Conservation (phyloP, 2,329 filamentous ascomycete genomes). For the Zelopaecilomyces penicillatus region DNA sequence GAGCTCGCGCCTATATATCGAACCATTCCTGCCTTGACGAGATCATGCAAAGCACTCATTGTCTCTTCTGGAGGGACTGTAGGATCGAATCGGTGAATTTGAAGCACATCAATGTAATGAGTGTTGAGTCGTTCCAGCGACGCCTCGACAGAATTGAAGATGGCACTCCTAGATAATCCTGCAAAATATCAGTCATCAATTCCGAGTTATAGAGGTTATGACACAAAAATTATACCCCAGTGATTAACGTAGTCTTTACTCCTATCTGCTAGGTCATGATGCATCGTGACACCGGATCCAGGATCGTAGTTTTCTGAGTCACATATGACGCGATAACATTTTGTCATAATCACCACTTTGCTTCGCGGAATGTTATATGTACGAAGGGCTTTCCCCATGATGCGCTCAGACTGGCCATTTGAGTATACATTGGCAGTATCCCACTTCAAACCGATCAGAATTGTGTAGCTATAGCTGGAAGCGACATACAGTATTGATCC, state of each 20-base stretch:
- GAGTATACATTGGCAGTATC: background rate
- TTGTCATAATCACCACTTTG: conserved; percentile 1
- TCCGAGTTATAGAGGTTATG: background rate
- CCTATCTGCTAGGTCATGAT: conserved; percentile 2
- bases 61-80: conserved; percentile 42
- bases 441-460: too few relatives aligned
- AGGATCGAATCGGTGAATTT: conserved; percentile 46
- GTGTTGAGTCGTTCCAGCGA: conserved; percentile 45
- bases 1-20: conserved; percentile 31
- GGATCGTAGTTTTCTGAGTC: conserved; percentile 3
- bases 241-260: conserved; percentile 5
- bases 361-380: background rate
- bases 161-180: conserved; percentile 48
- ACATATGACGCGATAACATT: background rate
- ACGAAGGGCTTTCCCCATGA: background rate
- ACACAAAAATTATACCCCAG: conserved; percentile 1
- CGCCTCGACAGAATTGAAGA: conserved; percentile 56
- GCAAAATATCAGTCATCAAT: background rate
- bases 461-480: background rate
- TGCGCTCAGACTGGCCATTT: conserved; percentile 1
- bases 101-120: conserved; percentile 47
- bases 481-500: conserved; percentile 12
- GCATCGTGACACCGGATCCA: background rate
- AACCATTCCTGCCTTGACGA: conserved; percentile 44
- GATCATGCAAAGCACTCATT: conserved; percentile 49